Evolutionary conservation across 495 filamentous ascomycete genomes (phyloP).

Genomic region (Talaromyces liani): DNA sequence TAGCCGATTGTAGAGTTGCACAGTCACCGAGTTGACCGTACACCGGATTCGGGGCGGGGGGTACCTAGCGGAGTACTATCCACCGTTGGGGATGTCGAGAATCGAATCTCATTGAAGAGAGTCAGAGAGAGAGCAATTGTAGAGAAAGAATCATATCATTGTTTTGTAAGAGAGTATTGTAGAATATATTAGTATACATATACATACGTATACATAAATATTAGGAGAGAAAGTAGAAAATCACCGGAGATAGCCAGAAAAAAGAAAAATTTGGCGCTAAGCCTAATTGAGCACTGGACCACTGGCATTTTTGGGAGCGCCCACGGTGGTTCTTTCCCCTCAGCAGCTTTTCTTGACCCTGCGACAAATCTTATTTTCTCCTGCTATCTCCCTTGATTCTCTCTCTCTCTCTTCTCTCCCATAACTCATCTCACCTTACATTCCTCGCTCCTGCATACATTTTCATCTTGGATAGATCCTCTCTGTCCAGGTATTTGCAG

Average conservation of each 20-base stretch:
- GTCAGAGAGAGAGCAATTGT: neutral
- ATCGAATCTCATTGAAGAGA: neutral
- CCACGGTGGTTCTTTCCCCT: constrained; percentile 1
- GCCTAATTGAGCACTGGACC: neutral
- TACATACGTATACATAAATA: neutral
- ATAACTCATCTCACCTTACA: neutral
- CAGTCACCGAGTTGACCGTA: constrained; percentile 4
- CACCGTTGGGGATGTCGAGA: neutral
- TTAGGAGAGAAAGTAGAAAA: neutral
- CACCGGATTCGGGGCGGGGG: neutral
- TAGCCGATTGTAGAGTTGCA: neutral
- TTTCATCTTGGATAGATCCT: neutral
- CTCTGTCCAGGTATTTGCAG: neutral
- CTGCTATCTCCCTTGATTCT: neutral
- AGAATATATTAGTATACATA: neutral
- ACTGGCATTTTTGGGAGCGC: constrained; percentile 1
- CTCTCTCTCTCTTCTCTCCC: neutral
- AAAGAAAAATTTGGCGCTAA: neutral
- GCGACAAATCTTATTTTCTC: neutral
- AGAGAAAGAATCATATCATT: neutral
- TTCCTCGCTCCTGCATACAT: neutral
- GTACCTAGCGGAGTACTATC: neutral
- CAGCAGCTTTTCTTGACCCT: neutral
- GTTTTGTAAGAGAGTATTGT: neutral
- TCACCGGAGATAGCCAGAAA: neutral